A percentile compares a stretch with the other conserved stretches of the same genome.
Conservation (phyloP, 2,329 filamentous ascomycete genomes). For the Cylindrodendrum hubeiense region DNA sequence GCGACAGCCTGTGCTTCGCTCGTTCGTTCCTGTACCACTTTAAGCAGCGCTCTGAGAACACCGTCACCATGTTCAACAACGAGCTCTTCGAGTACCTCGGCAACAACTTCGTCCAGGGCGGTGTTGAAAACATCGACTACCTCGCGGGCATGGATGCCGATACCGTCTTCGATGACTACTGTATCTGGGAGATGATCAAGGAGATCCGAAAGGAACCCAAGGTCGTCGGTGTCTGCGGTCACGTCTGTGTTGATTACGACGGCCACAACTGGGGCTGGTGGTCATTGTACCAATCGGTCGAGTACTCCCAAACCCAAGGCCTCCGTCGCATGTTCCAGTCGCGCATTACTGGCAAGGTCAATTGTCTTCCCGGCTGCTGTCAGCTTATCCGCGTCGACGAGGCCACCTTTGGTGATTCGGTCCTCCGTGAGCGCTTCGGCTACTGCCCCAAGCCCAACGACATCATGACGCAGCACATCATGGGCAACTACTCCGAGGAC, state of each 20-base stretch:
- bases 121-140: slow-evolving; percentile 56
- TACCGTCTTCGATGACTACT: slow-evolving; percentile 59
- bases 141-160: slow-evolving; percentile 63
- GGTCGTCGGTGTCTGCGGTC: slow-evolving; percentile 61
- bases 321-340: slow-evolving; percentile 63
- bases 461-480: slow-evolving; percentile 61
- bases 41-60: slow-evolving; percentile 55
- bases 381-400: slow-evolving; percentile 63
- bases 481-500: slow-evolving; percentile 63
- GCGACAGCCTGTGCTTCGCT: slow-evolving; percentile 62
- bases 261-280: slow-evolving; percentile 56
- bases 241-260: slow-evolving; percentile 61
- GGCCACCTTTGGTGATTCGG: slow-evolving; percentile 60
- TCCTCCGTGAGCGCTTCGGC: slow-evolving; percentile 60
- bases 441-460: slow-evolving; percentile 63
- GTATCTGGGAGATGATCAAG: slow-evolving; percentile 58
- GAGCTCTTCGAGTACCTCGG: slow-evolving; percentile 57
- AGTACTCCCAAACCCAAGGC: slow-evolving; percentile 62
- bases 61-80: slow-evolving; percentile 60
- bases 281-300: slow-evolving; percentile 61
- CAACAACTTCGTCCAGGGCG: slow-evolving; percentile 52
- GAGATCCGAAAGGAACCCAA: slow-evolving; percentile 57
- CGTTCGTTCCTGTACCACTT: slow-evolving; percentile 63
- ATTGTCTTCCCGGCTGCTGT: slow-evolving; percentile 62
- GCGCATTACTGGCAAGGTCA: slow-evolving; percentile 62